A percentile compares a stretch with the other conserved stretches of the same genome.
Conservation (phyloP, 23 red algal genomes). For the Rhodosorus marinus region DNA sequence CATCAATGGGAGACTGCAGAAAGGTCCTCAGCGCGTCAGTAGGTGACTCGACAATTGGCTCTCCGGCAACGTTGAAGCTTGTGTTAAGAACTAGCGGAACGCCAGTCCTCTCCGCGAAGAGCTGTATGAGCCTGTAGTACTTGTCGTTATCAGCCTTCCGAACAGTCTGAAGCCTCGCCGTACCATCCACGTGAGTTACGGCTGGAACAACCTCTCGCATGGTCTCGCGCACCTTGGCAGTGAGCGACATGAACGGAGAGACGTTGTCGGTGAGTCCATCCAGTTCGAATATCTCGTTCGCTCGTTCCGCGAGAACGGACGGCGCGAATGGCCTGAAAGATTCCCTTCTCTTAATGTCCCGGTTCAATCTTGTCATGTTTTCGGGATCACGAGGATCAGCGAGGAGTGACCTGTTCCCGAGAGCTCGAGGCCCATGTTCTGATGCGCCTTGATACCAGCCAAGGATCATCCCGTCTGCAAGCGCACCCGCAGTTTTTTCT, state of each 20-base stretch:
- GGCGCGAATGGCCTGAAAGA: conserved; percentile 81
- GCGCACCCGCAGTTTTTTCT: background rate
- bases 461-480: conserved; percentile 21
- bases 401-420: conserved; percentile 64
- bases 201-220: conserved; percentile 1
- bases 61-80: conserved; percentile 44
- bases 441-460: conserved; percentile 49
- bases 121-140: conserved; percentile 10
- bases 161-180: conserved; percentile 34
- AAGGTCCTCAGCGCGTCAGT: conserved; percentile 36
- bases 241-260: conserved; percentile 43
- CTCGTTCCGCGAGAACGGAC: conserved; percentile 17
- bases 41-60: conserved; percentile 70
- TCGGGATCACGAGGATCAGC: conserved; percentile 24
- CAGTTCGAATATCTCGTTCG: conserved; percentile 11
- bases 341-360: conserved; percentile 46
- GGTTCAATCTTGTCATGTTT: conserved; percentile 17
- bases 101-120: conserved; percentile 16
- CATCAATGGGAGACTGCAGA: conserved; percentile 29
- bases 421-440: conserved; percentile 64
- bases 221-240: background rate
- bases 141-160: conserved; percentile 6
- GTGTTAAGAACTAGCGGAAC: conserved; percentile 66
- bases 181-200: conserved; percentile 42
- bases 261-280: background rate